Evolutionary conservation across 2,329 filamentous ascomycete species (phyloP), one percentile per base, ranked within the genome.

Genomic region (Periconia sp.): DNA sequence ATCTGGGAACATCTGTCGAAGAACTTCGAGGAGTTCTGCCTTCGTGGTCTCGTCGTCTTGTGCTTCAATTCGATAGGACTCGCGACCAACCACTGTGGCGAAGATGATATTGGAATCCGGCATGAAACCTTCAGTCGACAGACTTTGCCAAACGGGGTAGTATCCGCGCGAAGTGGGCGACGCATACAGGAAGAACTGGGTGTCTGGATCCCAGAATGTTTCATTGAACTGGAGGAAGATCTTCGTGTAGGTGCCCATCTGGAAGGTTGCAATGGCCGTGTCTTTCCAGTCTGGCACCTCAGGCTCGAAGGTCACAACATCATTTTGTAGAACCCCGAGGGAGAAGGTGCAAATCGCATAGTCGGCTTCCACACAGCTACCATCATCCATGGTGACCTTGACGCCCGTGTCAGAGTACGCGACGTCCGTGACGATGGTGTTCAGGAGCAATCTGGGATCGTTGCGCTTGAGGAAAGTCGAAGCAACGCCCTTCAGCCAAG

Each of bases 191-290:
- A 78, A 73, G 54, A 75, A 82, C 41, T 82, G 76, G 1, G 74
- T 78, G 28, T 76, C 68, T 0, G 68, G 58, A 54, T 78, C 76
- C 86, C 85, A 88, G 66, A 88, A 89, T 0, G 82, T 79, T 40
- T 83, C 73, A 46, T 83, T 71, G 66, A 88, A 88, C 49, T 87
- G 85, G 46, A 86, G 70, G 68, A 88, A 88, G 48, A 88, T 81
- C 61, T 89, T 89, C 37, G 84, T 88, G 68, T 88, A 89, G 0
- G 84, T 87, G 5, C 81, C 85, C 80, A 88, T 87, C 48, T 76
- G 73, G 61, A 87, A 87, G 25, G 78, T 82, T 3, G 80, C 76
- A 37, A 88, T 85, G 0, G 82, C 80, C 3, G 75, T 76, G 11
- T 77, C 72, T 65, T 89, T 88, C 85, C 84, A 88, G 3, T 65